Evolutionary conservation across 208 protist genomes (phyloP), one percentile per base, ranked within the genome.

Genomic region (Crithidia mellificae): DNA sequence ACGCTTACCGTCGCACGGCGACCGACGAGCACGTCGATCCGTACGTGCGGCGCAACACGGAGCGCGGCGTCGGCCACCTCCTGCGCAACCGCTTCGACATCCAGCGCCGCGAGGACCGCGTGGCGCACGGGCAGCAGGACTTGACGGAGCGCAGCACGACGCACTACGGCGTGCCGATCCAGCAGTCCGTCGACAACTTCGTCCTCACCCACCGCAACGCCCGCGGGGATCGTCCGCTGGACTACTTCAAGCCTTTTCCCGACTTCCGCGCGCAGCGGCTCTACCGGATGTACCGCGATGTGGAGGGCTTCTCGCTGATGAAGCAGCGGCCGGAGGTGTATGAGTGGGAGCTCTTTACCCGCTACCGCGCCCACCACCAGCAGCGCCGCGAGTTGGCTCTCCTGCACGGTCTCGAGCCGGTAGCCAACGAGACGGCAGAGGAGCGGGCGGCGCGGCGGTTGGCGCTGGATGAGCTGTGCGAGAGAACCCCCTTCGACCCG

Each of bases 261-360:
- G 56, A 86, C 70, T 92, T 91, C 72, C 84, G 88, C 41, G 80
- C 83, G 14, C 66, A 90, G 54, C 87, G 87, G 20, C 75, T 96
- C 25, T 77, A 89, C 34, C 81, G 82, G 41, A 83, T 90, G 82
- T 92, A 94, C 69, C 74, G 79, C n/a, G 91, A 96, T 74, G 81
- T 87, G 30, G 85, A 93, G 46, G 91, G 91, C 53, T 95, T 96
- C 71, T 84, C 91, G 1, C 78, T 96, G 2, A 88, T 94, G 75
- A 84, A 84, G 69, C 86, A 91, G 68, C 77, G 89, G 1, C 91
- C 88, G 0, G 88, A 94, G 41, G 83, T 86, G 63, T 75, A 93
- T 19, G 88, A 96, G 78, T 96, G 88, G 89, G 91, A 94, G 73
- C 83, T 96, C 34, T 96, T 96, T 65, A 87, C 80, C 22, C 86